phyloP scores from a whole-genome alignment of 306 rosid genomes.

The Prunus mume region DNA sequence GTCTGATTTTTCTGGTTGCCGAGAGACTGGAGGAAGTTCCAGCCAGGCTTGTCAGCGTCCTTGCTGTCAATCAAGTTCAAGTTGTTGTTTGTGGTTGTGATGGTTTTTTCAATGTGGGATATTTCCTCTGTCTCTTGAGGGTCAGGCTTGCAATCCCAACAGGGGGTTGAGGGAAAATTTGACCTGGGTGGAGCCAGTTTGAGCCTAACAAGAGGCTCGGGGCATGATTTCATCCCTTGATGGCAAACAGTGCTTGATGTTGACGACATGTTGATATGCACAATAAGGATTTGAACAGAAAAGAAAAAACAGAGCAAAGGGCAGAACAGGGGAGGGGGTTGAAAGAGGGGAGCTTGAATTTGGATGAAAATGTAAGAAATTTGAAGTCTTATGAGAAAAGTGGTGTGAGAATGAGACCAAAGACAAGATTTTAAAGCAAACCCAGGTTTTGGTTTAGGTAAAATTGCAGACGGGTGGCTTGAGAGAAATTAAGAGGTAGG shows the following conservation, averaged over 20 bases:
- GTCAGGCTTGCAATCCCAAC: neutral
- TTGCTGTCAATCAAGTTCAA: neutral
- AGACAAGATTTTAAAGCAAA: constrained; percentile 19
- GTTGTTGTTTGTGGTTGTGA: neutral
- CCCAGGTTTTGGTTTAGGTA: constrained; percentile 12
- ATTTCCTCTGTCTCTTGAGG: neutral
- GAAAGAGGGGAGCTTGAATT: constrained; percentile 21
- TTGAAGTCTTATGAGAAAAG: constrained; percentile 4
- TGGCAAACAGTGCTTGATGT: constrained; percentile 37
- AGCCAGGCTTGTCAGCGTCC: constrained; percentile 22
- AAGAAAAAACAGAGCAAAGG: neutral
- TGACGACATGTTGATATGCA: constrained; percentile 33
- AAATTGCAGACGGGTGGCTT: constrained; percentile 18
- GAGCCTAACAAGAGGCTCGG: constrained; percentile 45
- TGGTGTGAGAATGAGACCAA: neutral
- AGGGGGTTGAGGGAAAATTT: neutral
- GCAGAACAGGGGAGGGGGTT: constrained; percentile 18
- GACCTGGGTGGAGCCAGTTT: constrained; percentile 46
- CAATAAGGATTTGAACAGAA: neutral
- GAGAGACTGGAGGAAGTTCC: constrained; percentile 52
- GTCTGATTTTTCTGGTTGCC: constrained; percentile 8
- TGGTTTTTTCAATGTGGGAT: neutral
- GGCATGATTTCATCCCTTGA: constrained; percentile 50
- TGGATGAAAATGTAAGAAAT: neutral
- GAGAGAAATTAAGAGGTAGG: neutral